phyloP scores from a whole-genome alignment of 2,329 filamentous ascomycete genomes.

The Aureobasidium vineae region DNA sequence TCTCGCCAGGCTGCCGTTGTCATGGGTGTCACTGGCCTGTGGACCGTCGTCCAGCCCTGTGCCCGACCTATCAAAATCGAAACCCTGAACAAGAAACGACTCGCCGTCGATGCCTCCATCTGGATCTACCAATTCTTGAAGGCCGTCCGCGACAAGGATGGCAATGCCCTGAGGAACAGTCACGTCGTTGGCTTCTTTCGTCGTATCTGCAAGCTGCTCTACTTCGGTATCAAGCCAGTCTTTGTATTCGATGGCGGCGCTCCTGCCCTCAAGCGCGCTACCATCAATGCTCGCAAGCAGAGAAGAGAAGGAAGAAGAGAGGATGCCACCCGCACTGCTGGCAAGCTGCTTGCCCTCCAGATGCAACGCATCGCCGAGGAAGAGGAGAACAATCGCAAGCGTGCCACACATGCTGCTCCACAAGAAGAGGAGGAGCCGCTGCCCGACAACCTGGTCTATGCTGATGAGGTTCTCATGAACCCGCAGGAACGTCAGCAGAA shows the following conservation, averaged over 20 bases:
- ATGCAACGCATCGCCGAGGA: constrained; percentile 90
- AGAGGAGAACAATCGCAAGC: constrained; percentile 66
- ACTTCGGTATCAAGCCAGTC: constrained; percentile 92
- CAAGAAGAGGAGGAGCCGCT: constrained; percentile 64
- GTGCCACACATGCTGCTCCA: constrained; percentile 38
- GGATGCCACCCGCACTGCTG: constrained; percentile 88
- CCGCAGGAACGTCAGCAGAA: constrained; percentile 70
- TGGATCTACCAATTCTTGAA: constrained; percentile 99
- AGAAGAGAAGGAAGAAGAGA: constrained; percentile 85
- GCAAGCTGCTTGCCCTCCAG: constrained; percentile 87
- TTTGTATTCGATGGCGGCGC: constrained; percentile 98
- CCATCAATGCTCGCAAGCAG: constrained; percentile 73
- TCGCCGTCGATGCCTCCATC: constrained; percentile 96
- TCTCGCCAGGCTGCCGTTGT: neutral
- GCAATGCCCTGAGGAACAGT: constrained; percentile 91
- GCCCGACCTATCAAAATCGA: constrained; percentile 95
- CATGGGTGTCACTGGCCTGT: constrained; percentile 98
- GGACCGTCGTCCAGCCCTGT: constrained; percentile 93
- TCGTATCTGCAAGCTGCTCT: constrained; percentile 94
- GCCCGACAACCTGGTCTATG: constrained; percentile 77
- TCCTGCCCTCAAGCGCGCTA: constrained; percentile 85
- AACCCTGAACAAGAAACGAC: constrained; percentile 91
- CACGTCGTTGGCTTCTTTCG: constrained; percentile 98
- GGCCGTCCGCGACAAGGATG: constrained; percentile 96
- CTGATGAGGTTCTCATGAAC: constrained; percentile 82